Evolutionary conservation across 768 basidiomycete genomes (phyloP), one percentile per base, ranked within the genome.

Genomic region (Mycena belliarum): DNA sequence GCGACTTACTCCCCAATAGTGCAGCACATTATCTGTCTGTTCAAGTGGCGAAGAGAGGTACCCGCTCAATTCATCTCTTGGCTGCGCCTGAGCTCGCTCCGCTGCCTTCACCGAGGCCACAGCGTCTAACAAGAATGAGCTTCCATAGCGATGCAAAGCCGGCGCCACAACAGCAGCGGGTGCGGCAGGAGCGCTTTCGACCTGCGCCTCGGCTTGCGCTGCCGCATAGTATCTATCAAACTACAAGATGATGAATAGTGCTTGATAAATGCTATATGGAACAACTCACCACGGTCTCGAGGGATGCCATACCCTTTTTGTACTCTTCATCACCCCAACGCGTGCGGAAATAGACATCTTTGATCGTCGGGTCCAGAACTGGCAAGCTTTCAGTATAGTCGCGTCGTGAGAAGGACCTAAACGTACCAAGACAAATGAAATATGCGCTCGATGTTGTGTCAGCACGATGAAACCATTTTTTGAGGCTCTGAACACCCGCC

Each of bases 381-480:
- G 21, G 35, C 35, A 35, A 9, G n/a, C 29, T 6, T 12, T 32
- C 29, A 32, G 29, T 32, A 32, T 32, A 32, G 29, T 32, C 29
- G 29, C 29, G 12, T 14, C 8, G 35, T 35, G 5, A 14, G 29
- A 6, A 12, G 11, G 35, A 16, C 35, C 4, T 16, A 6, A 14
- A 35, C 35, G 35, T 35, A 50, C 55, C 55, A 1, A 57, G 49
- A 24, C 55, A 57, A 29, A 57, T 57, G n/a, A 57, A 57, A 21
- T 57, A 57, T 16, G 55, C 55, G 3, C 18, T 23, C 4, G 55
- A 57, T 12, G 48, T 47, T 2, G 45, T 42, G 4, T 57, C 46
- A 12, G 47, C 15, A 23, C 47, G 47, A 40, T 48, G 45, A n/a
- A 42, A 56, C 40, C 47, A 48, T n/a, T 56, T 56, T 14, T 32